phyloP scores from a whole-genome alignment of 257 asterid genomes.

The Parsonsia alboflavescens region DNA sequence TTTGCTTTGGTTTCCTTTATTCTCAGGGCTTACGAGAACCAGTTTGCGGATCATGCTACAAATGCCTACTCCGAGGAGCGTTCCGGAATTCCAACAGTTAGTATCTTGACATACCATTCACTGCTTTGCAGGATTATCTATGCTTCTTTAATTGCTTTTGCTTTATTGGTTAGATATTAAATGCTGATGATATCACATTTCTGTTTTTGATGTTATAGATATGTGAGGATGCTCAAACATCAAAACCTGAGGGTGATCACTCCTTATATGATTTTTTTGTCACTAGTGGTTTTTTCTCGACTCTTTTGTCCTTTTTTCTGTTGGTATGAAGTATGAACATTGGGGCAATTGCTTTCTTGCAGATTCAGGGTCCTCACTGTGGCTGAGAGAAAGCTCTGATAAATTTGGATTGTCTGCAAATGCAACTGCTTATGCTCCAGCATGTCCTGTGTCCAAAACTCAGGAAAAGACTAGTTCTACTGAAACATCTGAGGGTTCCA shows the following conservation, averaged over 20 bases:
- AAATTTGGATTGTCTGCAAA: constrained; percentile 49
- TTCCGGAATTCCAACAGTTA: constrained; percentile 43
- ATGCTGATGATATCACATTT: constrained; percentile 5
- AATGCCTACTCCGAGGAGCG: constrained; percentile 36
- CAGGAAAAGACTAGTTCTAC: constrained; percentile 47
- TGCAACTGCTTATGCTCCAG: constrained; percentile 54
- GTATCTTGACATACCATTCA: constrained; percentile 19
- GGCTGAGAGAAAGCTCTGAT: constrained; percentile 40
- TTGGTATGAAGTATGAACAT: neutral
- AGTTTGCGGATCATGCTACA: constrained; percentile 35
- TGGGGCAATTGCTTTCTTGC: constrained; percentile 15
- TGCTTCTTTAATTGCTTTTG: constrained; percentile 12
- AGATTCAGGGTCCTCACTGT: constrained; percentile 35
- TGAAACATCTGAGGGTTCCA: constrained; percentile 36
- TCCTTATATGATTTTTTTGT: constrained; percentile 11
- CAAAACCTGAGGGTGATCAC: constrained; percentile 61
- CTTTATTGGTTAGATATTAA: constrained; percentile 5
- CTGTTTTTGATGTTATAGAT: constrained; percentile 39
- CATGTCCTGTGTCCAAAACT: constrained; percentile 39
- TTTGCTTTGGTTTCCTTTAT: constrained; percentile 7
- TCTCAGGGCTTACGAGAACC: constrained; percentile 51
- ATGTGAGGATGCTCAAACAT: constrained; percentile 31
- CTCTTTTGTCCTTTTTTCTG: neutral
- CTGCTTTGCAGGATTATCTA: constrained; percentile 15
- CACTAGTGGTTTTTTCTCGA: neutral